Conservation (phyloP, 1,284 basidiomycete genomes). For the Apiotrichum porosum region DNA sequence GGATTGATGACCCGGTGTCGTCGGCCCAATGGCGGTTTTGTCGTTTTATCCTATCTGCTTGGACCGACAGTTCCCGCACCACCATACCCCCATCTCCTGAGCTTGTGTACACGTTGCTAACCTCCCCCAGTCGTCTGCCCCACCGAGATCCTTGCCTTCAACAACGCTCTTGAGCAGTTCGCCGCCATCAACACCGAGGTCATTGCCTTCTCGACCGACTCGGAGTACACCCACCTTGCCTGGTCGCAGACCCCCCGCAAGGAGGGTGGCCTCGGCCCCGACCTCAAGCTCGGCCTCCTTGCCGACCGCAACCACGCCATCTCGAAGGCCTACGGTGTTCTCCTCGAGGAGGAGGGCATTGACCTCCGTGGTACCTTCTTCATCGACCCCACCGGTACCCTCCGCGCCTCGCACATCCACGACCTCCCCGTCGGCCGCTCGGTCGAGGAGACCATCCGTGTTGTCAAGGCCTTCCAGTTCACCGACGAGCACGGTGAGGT, state of each 20-base stretch:
- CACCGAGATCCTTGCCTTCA: slow-evolving; percentile 88
- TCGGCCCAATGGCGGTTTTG: no score
- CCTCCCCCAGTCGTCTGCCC: slow-evolving; percentile 68
- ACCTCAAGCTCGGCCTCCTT: slow-evolving; percentile 68
- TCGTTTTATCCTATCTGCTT: no score
- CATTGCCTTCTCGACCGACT: slow-evolving; percentile 76
- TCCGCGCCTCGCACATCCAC: slow-evolving; percentile 61
- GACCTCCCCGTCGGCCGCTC: slow-evolving; percentile 86
- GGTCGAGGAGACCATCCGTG: slow-evolving; percentile 80
- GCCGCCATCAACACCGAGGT: slow-evolving; percentile 66
- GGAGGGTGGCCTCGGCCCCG: slow-evolving; percentile 79
- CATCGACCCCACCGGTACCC: slow-evolving; percentile 78
- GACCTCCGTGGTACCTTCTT: slow-evolving; percentile 81
- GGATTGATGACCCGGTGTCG: no score
- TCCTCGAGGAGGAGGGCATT: slow-evolving; percentile 78
- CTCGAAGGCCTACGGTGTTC: slow-evolving; percentile 67
- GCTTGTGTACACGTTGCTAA: slow-evolving; percentile 53
- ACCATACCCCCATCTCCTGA: slow-evolving; percentile 3
- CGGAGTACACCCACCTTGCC: slow-evolving; percentile 78
- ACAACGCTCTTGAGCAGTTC: slow-evolving; percentile 72
- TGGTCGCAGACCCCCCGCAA: slow-evolving; percentile 75
- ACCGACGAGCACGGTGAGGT: slow-evolving; percentile 78
- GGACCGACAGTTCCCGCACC: no score
- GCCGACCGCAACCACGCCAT: slow-evolving; percentile 51
- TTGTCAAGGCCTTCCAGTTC: slow-evolving; percentile 82